Evolutionary conservation across 139 green algal genomes (phyloP).

Genomic region (Chara braunii): DNA sequence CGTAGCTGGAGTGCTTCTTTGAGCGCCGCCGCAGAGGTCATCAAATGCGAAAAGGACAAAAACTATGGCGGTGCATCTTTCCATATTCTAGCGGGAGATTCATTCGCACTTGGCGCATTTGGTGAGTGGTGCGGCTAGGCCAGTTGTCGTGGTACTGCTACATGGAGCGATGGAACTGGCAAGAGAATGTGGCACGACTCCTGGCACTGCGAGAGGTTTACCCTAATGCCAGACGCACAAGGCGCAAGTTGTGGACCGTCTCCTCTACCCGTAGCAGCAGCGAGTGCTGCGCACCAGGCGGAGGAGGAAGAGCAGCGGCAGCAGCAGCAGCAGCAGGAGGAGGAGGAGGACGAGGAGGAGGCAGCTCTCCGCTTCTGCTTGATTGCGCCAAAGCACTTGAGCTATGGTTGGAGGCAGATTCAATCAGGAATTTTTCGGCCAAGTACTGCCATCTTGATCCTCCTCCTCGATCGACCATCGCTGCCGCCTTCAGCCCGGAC

Average conservation of each 20-base stretch:
- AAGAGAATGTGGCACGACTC: constrained; percentile 22
- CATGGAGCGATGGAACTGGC: too few relatives aligned
- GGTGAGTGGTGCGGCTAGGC: too few relatives aligned
- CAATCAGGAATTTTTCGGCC: constrained; percentile 48
- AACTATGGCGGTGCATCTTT: too few relatives aligned
- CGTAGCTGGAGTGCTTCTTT: too few relatives aligned
- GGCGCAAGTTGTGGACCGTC: not conserved
- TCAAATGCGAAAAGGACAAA: too few relatives aligned
- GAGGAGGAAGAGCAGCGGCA: not conserved
- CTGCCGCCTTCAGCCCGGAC: constrained; percentile 68
- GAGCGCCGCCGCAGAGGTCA: too few relatives aligned
- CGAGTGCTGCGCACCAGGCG: constrained; percentile 1
- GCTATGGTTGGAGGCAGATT: constrained; percentile 49
- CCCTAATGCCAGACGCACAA: constrained; percentile 1
- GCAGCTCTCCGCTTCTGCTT: not conserved
- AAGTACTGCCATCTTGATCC: constrained; percentile 60
- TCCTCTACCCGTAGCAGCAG: not conserved
- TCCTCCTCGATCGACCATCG: constrained; percentile 76
- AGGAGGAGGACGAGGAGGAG: not conserved
- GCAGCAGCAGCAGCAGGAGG: too few relatives aligned
- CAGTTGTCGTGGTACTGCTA: too few relatives aligned
- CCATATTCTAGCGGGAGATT: too few relatives aligned
- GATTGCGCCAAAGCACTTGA: not conserved
- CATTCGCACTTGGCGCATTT: too few relatives aligned
- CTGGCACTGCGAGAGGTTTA: constrained; percentile 15